Evolutionary conservation across 345 rosid genomes (phyloP), one percentile per base, ranked within the genome.

Genomic region (Populus nigra): DNA sequence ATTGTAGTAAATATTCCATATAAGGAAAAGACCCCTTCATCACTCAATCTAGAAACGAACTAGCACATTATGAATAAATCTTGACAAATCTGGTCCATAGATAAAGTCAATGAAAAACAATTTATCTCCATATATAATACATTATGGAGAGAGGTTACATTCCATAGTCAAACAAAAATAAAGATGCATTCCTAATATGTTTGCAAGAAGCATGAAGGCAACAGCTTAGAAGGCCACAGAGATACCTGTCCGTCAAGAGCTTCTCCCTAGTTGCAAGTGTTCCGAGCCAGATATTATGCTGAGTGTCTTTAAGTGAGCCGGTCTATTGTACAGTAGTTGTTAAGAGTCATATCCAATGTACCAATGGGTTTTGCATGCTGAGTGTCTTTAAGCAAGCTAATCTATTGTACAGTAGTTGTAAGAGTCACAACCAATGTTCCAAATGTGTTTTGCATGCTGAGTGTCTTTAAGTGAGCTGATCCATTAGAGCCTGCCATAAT

Each of bases 401-500:
- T 5, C 86, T 93, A 96, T 59, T 92, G 83, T 57, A 71, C 84
- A 72, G 98, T 88, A 50, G 98, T 94, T 53, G 91, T 74, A 74
- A 94, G 91, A 80, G 95, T 94, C 78, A 98, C 97, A 83, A 96
- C 88, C 84, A 96, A 85, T 71, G 98, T 96, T 77, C 98, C 99
- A 35, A 97, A 91, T 5, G 2, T 98, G 98, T 78, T 94, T 96
- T 76, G 99, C 94, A 47, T 87, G 95, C 80, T 94, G 99, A 20
- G 98, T 94, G 78, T 94, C 84, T 91, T 94, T 49, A 94, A 87
- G 47, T 92, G 91, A 35, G 97, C 94, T 76, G 98, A 96, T 85
- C 99, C 88, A 84, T 92, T 96, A 68, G 97, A 96, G 65, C 99
- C 98, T 57, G 97, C 97, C 98, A 96, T 92, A 70, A 96, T 93